phyloP scores from a whole-genome alignment of 257 asterid species.

The Solanum rostratum region DNA sequence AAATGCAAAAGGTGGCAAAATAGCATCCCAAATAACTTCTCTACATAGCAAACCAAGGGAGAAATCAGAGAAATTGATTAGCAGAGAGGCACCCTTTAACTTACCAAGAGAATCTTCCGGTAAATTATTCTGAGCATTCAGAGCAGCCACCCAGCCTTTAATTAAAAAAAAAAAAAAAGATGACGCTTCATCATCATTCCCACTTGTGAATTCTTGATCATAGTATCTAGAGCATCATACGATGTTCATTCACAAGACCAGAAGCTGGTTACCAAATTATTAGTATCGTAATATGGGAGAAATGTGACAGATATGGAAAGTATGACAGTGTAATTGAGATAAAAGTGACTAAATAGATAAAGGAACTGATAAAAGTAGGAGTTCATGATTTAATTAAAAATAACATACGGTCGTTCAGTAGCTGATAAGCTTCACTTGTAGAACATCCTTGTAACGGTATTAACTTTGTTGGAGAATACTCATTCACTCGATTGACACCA shows the following conservation, averaged over 20 bases:
- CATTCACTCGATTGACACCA: constrained; percentile 32
- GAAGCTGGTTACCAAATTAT: background rate
- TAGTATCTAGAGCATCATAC: background rate
- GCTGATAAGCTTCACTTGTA: constrained; percentile 65
- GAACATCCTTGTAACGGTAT: constrained; percentile 62
- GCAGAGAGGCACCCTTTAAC: constrained; percentile 12
- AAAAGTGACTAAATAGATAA: background rate
- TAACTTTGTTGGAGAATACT: constrained; percentile 29
- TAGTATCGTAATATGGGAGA: background rate
- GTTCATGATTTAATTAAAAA: constrained; percentile 3
- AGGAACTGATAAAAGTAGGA: background rate
- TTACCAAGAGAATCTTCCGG: constrained; percentile 78
- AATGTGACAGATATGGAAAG: background rate
- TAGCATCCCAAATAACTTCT: background rate
- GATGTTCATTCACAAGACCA: background rate
- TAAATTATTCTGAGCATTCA: constrained; percentile 52
- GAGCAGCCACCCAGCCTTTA: constrained; percentile 79
- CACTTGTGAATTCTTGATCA: background rate
- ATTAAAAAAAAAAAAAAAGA: background rate
- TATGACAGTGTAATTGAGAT: background rate
- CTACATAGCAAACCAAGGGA: background rate
- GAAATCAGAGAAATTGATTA: constrained; percentile 1
- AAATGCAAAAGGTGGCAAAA: background rate
- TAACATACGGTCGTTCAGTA: constrained; percentile 56
- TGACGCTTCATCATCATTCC: background rate